These are phyloP conservation scores for Backusella morwellensis DNA, from an alignment of 192 early-diverging fungal species.

Conservation along the genomic window DNA sequence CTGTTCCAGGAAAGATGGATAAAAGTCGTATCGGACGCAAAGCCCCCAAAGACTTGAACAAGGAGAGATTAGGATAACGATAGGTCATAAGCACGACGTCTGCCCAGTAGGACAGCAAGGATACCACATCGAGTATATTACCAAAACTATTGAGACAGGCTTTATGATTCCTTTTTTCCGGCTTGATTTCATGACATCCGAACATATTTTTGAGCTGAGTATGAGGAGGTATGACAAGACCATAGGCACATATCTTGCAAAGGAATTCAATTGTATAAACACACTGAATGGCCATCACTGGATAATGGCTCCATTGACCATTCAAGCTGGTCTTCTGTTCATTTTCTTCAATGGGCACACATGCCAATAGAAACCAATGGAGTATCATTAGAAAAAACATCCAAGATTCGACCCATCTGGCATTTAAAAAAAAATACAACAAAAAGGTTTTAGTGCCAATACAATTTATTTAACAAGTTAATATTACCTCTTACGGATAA, in stretches of 20 bases:
- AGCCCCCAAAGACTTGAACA: conserved; percentile 52
- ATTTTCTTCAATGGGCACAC: conserved; percentile 26
- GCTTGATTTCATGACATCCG: background rate
- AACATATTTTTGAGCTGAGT: background rate
- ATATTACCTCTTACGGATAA: conserved; percentile 41
- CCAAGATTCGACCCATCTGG: conserved; percentile 34
- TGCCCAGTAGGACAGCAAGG: conserved; percentile 51
- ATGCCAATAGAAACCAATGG: conserved; percentile 47
- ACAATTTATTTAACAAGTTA: background rate
- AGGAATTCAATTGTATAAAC: conserved; percentile 42
- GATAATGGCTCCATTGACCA: conserved; percentile 42
- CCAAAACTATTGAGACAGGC: conserved; percentile 43
- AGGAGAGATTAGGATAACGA: conserved; percentile 34
- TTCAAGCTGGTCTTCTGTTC: conserved; percentile 41
- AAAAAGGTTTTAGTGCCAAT: background rate
- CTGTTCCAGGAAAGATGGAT: conserved; percentile 37
- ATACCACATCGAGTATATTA: conserved; percentile 45
- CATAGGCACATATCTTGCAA: conserved; percentile 43
- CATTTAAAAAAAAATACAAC: background rate
- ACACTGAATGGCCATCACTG: conserved; percentile 37
- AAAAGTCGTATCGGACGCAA: conserved; percentile 48
- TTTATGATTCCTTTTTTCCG: conserved; percentile 23
- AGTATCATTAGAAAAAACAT: conserved; percentile 41
- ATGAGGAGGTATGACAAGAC: conserved; percentile 27
- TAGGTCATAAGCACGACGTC: conserved; percentile 46